phyloP scores from a whole-genome alignment of 1,284 basidiomycete genomes.

The Megacollybia platyphylla region DNA sequence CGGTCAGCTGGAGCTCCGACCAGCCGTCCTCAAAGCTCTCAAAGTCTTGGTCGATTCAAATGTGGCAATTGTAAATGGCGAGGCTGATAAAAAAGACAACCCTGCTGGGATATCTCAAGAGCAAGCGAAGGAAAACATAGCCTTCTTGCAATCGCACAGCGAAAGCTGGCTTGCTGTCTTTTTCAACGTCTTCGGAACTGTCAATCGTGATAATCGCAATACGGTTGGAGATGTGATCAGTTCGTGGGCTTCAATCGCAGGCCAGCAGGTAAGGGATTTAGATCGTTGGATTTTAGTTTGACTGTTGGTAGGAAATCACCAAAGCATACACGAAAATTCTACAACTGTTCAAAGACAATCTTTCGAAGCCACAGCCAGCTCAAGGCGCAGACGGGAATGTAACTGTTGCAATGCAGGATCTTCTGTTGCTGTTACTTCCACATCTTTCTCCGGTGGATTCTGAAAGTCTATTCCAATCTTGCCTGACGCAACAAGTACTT shows the following conservation, averaged over 20 bases:
- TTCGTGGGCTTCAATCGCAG: conserved; percentile 78
- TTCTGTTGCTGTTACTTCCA: conserved; percentile 80
- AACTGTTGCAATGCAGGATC: conserved; percentile 79
- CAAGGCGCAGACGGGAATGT: conserved; percentile 30
- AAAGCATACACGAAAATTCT: conserved; percentile 78
- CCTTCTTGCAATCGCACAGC: conserved; percentile 65
- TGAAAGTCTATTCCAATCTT: conserved; percentile 51
- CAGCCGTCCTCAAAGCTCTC: conserved; percentile 73
- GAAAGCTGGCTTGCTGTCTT: conserved; percentile 92
- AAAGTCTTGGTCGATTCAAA: conserved; percentile 75
- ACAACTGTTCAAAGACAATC: conserved; percentile 63
- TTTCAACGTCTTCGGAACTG: conserved; percentile 93
- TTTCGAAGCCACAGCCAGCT: conserved; percentile 27
- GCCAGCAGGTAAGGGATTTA: conserved; percentile 39
- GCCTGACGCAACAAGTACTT: conserved; percentile 46
- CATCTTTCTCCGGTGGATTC: conserved; percentile 54
- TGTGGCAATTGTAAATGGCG: conserved; percentile 20
- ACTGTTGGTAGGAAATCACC: conserved; percentile 46
- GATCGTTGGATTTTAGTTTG: neutral
- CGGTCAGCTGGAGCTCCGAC: conserved; percentile 74
- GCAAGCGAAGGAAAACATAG: conserved; percentile 59
- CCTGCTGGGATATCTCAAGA: conserved; percentile 27
- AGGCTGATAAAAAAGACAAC: conserved; percentile 17
- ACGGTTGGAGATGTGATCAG: conserved; percentile 85
- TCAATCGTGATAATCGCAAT: conserved; percentile 64